A percentile compares a stretch with the other conserved stretches of the same genome.
These are phyloP conservation scores for Auriscalpium vulgare DNA, from an alignment of 768 basidiomycete species.

Conservation along the genomic window DNA sequence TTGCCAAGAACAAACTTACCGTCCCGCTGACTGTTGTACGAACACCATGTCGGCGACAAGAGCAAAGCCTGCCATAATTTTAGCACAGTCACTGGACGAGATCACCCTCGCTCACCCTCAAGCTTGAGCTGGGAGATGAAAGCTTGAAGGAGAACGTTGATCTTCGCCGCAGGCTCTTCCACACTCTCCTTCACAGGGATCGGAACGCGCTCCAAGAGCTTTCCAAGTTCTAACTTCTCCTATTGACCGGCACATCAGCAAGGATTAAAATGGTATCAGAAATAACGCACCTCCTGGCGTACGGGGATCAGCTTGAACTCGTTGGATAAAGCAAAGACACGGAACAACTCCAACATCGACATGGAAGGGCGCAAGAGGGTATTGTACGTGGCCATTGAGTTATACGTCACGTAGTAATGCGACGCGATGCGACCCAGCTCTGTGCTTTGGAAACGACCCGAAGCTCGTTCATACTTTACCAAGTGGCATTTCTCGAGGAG, in stretches of 20 bases:
- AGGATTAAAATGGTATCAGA: not conserved
- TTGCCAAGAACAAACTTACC: conserved; percentile 31
- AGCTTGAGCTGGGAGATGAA: conserved; percentile 93
- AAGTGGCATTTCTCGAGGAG: conserved; percentile 91
- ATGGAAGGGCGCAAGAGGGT: conserved; percentile 85
- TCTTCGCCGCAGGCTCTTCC: conserved; percentile 94
- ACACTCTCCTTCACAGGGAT: conserved; percentile 96
- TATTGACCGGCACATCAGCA: conserved; percentile 15
- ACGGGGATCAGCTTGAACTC: conserved; percentile 93
- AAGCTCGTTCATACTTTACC: conserved; percentile 85
- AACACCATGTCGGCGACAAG: conserved; percentile 92
- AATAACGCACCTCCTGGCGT: conserved; percentile 46
- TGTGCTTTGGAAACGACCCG: conserved; percentile 85
- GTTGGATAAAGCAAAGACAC: conserved; percentile 91
- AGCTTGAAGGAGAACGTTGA: conserved; percentile 91
- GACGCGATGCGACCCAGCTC: conserved; percentile 93
- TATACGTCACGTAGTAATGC: conserved; percentile 92
- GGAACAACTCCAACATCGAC: conserved; percentile 84
- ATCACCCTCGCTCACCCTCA: conserved; percentile 44
- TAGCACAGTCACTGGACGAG: too few relatives aligned
- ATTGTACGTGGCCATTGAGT: conserved; percentile 95
- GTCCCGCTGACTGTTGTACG: conserved; percentile 94
- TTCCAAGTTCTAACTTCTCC: conserved; percentile 86
- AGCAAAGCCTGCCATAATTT: conserved; percentile 54
- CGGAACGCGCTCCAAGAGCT: conserved; percentile 88